phyloP scores from a whole-genome alignment of 2,329 filamentous ascomycete species.

The Neodidymelliopsis sp. region DNA sequence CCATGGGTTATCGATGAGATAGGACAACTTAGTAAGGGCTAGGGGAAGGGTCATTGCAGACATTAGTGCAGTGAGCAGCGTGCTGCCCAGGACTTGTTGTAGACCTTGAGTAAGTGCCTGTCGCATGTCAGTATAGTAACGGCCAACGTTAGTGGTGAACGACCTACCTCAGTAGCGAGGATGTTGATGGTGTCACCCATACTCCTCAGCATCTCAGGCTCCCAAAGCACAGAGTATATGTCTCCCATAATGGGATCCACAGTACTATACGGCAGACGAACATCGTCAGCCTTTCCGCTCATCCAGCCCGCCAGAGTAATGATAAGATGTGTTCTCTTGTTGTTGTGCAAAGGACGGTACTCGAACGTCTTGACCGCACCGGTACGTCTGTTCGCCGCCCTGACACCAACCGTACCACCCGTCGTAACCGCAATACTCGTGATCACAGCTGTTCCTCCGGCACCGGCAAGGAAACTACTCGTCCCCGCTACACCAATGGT shows the following conservation, averaged over 20 bases:
- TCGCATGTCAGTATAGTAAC: slow-evolving; percentile 21
- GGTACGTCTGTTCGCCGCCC: slow-evolving; percentile 85
- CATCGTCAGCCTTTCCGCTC: slow-evolving; percentile 96
- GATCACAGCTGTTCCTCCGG: slow-evolving; percentile 92
- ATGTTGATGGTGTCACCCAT: slow-evolving; percentile 99
- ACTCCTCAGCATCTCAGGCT: slow-evolving; percentile 95
- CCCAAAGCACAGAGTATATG: slow-evolving; percentile 95
- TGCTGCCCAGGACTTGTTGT: slow-evolving; percentile 92
- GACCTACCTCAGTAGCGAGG: slow-evolving; percentile 86
- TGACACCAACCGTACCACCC: slow-evolving; percentile 84
- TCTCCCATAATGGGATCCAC: slow-evolving; percentile 98
- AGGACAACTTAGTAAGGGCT: slow-evolving; percentile 89
- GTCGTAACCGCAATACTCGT: slow-evolving; percentile 87
- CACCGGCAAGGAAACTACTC: slow-evolving; percentile 85
- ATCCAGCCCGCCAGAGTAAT: slow-evolving; percentile 97
- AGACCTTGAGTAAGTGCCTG: slow-evolving; percentile 94
- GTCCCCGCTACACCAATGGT: slow-evolving; percentile 94
- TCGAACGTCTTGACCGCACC: slow-evolving; percentile 96
- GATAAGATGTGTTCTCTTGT: slow-evolving; percentile 95
- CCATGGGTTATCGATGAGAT: slow-evolving; percentile 98
- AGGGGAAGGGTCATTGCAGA: slow-evolving; percentile 91
- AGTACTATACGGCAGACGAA: slow-evolving; percentile 93
- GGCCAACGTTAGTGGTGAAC: neutral
- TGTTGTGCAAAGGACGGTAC: slow-evolving; percentile 95
- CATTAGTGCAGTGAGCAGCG: slow-evolving; percentile 88